Evolutionary conservation across 1,284 basidiomycete species (phyloP).

Genomic region (Leccinum insigne): DNA sequence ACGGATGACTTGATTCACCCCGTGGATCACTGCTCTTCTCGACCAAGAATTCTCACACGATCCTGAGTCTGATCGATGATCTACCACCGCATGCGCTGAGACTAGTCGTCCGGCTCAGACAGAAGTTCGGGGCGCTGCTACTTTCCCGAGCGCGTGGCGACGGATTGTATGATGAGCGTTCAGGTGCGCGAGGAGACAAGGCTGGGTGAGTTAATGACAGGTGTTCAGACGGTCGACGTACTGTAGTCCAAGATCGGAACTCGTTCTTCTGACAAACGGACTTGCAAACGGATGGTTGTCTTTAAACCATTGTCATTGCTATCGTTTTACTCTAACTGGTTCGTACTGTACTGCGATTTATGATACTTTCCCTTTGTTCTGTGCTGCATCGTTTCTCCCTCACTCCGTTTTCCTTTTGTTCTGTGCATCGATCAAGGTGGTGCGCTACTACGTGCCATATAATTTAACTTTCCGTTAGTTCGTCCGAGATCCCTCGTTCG

Average conservation of each 20-base stretch:
- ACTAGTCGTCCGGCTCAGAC: conserved; percentile 3
- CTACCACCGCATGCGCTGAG: not conserved
- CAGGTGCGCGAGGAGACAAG: not conserved
- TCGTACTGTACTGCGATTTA: too few relatives aligned
- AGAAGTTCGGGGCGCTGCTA: conserved; percentile 9
- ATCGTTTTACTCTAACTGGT: too few relatives aligned
- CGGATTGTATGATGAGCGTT: conserved; percentile 8
- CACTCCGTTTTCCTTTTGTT: too few relatives aligned
- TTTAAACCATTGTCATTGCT: too few relatives aligned
- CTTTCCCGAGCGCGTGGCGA: conserved; percentile 5
- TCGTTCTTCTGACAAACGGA: too few relatives aligned
- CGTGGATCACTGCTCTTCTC: conserved; percentile 11
- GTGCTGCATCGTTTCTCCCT: too few relatives aligned
- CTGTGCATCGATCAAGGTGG: too few relatives aligned
- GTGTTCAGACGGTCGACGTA: conserved; percentile 8
- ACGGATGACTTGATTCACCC: conserved; percentile 1
- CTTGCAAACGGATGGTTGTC: too few relatives aligned
- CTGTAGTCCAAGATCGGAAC: not conserved
- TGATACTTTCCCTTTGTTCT: too few relatives aligned
- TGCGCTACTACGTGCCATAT: too few relatives aligned
- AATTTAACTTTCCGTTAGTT: too few relatives aligned
- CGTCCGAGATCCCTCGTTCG: too few relatives aligned
- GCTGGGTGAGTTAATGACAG: not conserved
- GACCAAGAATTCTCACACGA: conserved; percentile 2
- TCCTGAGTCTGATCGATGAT: not conserved